These are phyloP conservation scores for Thelonectria discophora DNA, from an alignment of 2,329 filamentous ascomycete species.

Conservation along the genomic window DNA sequence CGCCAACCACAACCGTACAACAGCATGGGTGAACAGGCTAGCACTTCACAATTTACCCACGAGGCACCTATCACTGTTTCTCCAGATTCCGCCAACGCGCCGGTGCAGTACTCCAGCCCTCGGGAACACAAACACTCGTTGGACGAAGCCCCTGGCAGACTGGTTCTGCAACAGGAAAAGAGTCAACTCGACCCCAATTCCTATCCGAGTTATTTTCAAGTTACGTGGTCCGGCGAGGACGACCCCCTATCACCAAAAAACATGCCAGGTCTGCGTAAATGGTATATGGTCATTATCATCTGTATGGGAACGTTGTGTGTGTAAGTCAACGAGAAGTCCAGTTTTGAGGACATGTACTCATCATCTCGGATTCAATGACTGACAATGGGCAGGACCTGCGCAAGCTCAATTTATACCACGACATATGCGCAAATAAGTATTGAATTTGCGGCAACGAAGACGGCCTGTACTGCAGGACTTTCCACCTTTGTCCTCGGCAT, in stretches of 20 bases:
- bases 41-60: too few relatives aligned
- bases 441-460: conserved; percentile 25
- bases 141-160: neutral
- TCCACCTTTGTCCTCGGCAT: conserved; percentile 57
- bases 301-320: conserved; percentile 9
- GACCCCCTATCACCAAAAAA: neutral
- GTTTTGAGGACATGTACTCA: neutral
- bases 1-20: too few relatives aligned
- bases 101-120: too few relatives aligned
- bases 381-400: conserved; percentile 67
- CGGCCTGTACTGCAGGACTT: conserved; percentile 26
- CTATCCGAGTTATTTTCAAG: neutral
- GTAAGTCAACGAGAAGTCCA: conserved; percentile 1
- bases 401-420: conserved; percentile 75
- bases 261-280: neutral
- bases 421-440: conserved; percentile 32
- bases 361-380: too few relatives aligned
- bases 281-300: neutral
- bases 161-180: too few relatives aligned
- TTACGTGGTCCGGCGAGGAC: neutral
- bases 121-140: too few relatives aligned
- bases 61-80: too few relatives aligned
- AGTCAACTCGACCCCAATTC: neutral
- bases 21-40: too few relatives aligned
- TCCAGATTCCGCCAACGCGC: too few relatives aligned